phyloP scores from a whole-genome alignment of 1,284 basidiomycete genomes.

The Gastroboletus turbinatus region DNA sequence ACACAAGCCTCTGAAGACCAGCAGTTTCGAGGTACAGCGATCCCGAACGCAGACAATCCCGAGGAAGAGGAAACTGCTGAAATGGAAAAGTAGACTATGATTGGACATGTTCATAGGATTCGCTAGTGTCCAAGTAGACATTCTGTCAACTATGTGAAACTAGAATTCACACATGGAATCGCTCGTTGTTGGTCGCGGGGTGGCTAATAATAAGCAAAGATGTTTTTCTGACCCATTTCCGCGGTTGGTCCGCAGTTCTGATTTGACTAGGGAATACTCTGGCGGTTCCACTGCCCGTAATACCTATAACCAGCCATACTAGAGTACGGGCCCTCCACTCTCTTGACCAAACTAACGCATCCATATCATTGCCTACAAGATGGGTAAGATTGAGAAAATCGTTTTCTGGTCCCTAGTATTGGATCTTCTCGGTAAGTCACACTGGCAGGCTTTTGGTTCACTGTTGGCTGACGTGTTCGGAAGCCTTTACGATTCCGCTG shows the following conservation, averaged over 20 bases:
- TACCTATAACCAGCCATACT: background rate
- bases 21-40: constrained; percentile 57
- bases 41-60: constrained; percentile 31
- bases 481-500: constrained; percentile 92
- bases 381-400: constrained; percentile 70
- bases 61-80: constrained; percentile 23
- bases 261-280: background rate
- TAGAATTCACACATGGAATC: background rate
- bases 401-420: constrained; percentile 83
- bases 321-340: background rate
- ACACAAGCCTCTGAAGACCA: constrained; percentile 85
- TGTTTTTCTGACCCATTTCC: background rate
- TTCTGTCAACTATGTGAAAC: background rate
- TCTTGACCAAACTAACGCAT: background rate
- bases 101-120: background rate
- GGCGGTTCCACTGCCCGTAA: background rate
- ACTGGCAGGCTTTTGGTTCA: background rate
- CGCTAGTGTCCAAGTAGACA: background rate
- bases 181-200: background rate
- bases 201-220: background rate
- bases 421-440: constrained; percentile 71
- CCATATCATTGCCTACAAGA: constrained; percentile 27
- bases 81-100: constrained; percentile 13
- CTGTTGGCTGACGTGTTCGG: constrained; percentile 12
- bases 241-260: background rate